phyloP scores from a whole-genome alignment of 2,329 filamentous ascomycete genomes.

The Lithohypha guttulata region DNA sequence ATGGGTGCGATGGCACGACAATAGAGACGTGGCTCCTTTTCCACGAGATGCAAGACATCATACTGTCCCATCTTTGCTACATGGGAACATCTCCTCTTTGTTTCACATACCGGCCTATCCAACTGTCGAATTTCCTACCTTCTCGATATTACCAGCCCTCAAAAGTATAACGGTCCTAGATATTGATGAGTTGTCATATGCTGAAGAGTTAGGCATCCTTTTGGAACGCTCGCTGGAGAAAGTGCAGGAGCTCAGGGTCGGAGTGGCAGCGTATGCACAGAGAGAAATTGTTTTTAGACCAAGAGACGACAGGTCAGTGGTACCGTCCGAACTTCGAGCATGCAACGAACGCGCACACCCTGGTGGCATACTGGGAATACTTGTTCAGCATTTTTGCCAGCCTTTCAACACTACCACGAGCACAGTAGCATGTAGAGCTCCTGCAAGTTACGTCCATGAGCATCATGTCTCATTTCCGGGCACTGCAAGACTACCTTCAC shows the following conservation, averaged over 20 bases:
- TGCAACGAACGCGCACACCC: conserved; percentile 49
- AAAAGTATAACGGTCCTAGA: conserved; percentile 68
- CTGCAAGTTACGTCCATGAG: too few species aligned
- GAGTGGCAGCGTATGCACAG: conserved; percentile 50
- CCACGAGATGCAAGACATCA: conserved; percentile 12
- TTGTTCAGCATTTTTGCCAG: conserved; percentile 58
- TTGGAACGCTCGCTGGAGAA: conserved; percentile 58
- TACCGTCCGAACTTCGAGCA: conserved; percentile 28
- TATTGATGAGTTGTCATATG: conserved; percentile 70
- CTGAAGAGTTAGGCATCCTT: conserved; percentile 71
- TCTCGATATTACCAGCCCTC: conserved; percentile 64
- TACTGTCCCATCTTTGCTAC: conserved; percentile 17
- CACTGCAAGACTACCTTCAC: too few species aligned
- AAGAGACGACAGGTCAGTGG: conserved; percentile 14
- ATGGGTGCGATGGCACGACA: conserved; percentile 78
- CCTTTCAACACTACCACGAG: too few species aligned
- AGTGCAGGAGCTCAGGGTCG: conserved; percentile 61
- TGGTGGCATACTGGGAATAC: conserved; percentile 54
- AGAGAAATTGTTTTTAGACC: conserved; percentile 26
- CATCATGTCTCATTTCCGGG: too few species aligned
- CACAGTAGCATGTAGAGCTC: too few species aligned
- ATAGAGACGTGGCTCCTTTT: conserved; percentile 39
- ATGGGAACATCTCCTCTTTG: conserved; percentile 15
- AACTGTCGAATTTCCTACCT: conserved; percentile 65
- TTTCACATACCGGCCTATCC: conserved; percentile 33